These are phyloP conservation scores for Tillandsia leiboldiana DNA, from an alignment of 176 grass and related monocot genomes.

Conservation along the genomic window DNA sequence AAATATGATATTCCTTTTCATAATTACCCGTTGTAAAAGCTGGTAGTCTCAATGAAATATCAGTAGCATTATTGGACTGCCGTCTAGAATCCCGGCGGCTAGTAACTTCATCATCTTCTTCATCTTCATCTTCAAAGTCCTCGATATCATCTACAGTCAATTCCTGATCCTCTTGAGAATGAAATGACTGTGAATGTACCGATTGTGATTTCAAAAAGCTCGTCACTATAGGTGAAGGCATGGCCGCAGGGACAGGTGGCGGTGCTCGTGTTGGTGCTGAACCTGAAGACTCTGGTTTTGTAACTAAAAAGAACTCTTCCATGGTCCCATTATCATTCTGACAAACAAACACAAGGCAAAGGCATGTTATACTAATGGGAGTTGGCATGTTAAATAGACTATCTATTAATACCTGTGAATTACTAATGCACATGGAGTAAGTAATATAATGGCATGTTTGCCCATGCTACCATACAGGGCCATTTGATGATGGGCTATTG, in stretches of 20 bases:
- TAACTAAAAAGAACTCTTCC: slow-evolving; percentile 88
- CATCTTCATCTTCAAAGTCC: slow-evolving; percentile 83
- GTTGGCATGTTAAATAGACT: neutral
- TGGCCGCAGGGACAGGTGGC: slow-evolving; percentile 52
- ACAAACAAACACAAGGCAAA: slow-evolving; percentile 19
- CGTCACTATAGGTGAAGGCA: slow-evolving; percentile 32
- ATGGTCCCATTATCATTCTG: slow-evolving; percentile 61
- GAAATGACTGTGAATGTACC: slow-evolving; percentile 55
- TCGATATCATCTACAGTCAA: slow-evolving; percentile 97
- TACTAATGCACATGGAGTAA: too few species aligned
- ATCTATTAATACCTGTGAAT: too few species aligned
- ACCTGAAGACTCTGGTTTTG: slow-evolving; percentile 81
- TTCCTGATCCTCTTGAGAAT: slow-evolving; percentile 55
- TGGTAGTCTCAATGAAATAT: slow-evolving; percentile 50
- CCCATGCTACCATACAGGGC: too few species aligned
- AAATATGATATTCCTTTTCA: slow-evolving; percentile 6
- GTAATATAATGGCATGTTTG: too few species aligned
- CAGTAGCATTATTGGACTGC: slow-evolving; percentile 52
- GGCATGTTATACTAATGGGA: slow-evolving; percentile 9
- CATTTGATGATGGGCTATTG: too few species aligned
- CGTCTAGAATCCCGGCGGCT: slow-evolving; percentile 56
- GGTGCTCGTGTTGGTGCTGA: slow-evolving; percentile 62
- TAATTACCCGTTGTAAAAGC: slow-evolving; percentile 66
- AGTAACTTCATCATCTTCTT: slow-evolving; percentile 56
- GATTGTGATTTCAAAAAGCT: slow-evolving; percentile 58